Base-by-base conservation (phyloP, 768 basidiomycete species). In the Rhodotorula kratochvilovae region DNA sequence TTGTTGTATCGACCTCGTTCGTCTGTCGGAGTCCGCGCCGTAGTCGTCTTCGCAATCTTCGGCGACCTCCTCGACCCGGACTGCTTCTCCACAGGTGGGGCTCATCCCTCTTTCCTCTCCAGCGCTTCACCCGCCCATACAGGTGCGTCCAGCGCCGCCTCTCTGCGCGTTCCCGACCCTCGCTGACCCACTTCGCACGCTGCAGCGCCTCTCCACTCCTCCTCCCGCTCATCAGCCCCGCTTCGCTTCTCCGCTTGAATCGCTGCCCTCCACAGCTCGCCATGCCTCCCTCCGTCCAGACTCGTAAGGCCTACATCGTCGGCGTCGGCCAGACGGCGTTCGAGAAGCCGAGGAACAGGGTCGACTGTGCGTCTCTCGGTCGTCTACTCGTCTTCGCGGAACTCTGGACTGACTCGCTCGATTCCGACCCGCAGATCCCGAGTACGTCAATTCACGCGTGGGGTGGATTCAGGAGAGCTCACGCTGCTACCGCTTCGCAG, bases 241-340 rank as follows among this genome's bases (percentile, higher is more conserved):
- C 33, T 27, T 3, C 17, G 12, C 13, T 86, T 89, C 61, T 86
- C 89, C 77, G 70, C 88, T 27, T 27, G 27, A 29, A 77, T 90
- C 90, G 23, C 85, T 88, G 21, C 82, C 86, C 33, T 83, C 81
- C 76, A 84, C 86, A 6, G 76, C 83, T 61, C 84, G 90, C 57
- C 88, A 88, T 76, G 87, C 89, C 66, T 83, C 80, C 45, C 85
- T 85, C 1, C 85, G 85, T 29, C 60, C 36, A 39, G 55, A 58
- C 83, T 35, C 61, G 70, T 33, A 67, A 64, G 29, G 60, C 67
- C 3, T 76, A 61, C 68, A 46, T 91, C 60, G 80, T 90, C 57
- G 89, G 89, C 11, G 87, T 84, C 53, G 89, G 90, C 72, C 87
- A 86, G 77, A 91, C 90, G 1, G 87, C 87, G 31, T 91, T 90